Conservation (phyloP, 169 alveolate genomes). For the Plasmodium knowlesi region DNA sequence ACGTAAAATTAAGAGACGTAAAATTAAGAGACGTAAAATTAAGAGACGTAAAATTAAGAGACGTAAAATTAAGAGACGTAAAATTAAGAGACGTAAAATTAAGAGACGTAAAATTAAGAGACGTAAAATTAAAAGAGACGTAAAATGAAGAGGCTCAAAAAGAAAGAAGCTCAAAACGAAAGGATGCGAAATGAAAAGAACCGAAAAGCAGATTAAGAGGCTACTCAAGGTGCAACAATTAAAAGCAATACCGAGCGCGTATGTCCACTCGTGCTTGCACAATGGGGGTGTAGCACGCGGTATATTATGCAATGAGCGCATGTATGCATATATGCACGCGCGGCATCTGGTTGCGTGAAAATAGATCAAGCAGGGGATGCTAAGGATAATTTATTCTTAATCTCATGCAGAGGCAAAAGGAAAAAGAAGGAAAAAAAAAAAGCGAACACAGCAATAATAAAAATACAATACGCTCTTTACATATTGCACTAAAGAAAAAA, state of each 20-base stretch:
- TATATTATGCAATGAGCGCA: background rate
- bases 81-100: background rate
- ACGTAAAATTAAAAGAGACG: background rate
- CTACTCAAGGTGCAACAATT: background rate
- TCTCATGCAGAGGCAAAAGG: background rate
- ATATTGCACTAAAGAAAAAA: background rate
- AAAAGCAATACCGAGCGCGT: background rate
- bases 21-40: too few species aligned
- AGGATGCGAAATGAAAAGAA: background rate
- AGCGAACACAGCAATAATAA: background rate
- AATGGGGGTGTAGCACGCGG: background rate
- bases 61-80: background rate
- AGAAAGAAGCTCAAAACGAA: too few species aligned
- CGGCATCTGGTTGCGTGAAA: background rate
- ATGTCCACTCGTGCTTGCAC: background rate
- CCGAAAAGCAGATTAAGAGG: background rate
- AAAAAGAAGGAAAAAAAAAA: too few species aligned
- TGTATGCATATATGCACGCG: background rate
- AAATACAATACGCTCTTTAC: background rate
- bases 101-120: background rate
- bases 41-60: too few species aligned
- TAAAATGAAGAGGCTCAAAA: background rate
- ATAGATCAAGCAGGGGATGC: background rate
- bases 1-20: too few species aligned
- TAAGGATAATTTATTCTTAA: too few species aligned